Conservation (phyloP, 2,329 filamentous ascomycete species). For the Neodidymelliopsis sp. region DNA sequence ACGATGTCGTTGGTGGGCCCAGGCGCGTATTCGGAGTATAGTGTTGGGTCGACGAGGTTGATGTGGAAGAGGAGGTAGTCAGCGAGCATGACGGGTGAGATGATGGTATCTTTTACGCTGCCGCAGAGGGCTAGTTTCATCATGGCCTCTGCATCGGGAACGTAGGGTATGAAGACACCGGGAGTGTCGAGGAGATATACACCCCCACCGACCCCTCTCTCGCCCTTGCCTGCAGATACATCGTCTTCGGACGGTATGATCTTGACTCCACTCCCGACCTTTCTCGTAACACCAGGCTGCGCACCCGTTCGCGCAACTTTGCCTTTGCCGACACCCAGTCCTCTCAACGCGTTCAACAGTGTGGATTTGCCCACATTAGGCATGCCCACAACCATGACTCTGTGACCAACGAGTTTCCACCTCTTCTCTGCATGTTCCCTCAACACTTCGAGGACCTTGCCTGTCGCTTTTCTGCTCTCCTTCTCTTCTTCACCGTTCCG, state of each 20-base stretch:
- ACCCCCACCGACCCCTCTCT: slow-evolving; percentile 56
- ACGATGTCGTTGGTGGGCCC: slow-evolving; percentile 84
- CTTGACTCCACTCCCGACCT: slow-evolving; percentile 82
- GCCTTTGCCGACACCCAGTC: slow-evolving; percentile 67
- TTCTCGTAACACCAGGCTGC: slow-evolving; percentile 88
- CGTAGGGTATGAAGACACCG: slow-evolving; percentile 93
- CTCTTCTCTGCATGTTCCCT: slow-evolving; percentile 58
- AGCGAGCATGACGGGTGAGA: slow-evolving; percentile 78
- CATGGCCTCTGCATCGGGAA: slow-evolving; percentile 86
- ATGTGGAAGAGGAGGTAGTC: slow-evolving; percentile 90
- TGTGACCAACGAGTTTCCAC: slow-evolving; percentile 77
- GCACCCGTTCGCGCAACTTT: slow-evolving; percentile 85
- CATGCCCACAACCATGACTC: slow-evolving; percentile 92
- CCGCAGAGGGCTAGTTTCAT: slow-evolving; percentile 92
- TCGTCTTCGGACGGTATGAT: slow-evolving; percentile 66
- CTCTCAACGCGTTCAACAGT: slow-evolving; percentile 85
- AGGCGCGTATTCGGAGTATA: slow-evolving; percentile 72
- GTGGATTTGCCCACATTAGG: slow-evolving; percentile 97
- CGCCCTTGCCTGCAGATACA: slow-evolving; percentile 28
- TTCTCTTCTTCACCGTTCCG: slow-evolving; percentile 46
- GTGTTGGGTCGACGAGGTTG: slow-evolving; percentile 69
- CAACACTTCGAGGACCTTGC: slow-evolving; percentile 58
- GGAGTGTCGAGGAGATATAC: slow-evolving; percentile 92
- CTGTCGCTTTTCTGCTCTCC: slow-evolving; percentile 29
- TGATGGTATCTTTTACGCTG: slow-evolving; percentile 87